Evolutionary conservation across 208 protist genomes (phyloP).

Genomic region (Crithidia thermophila): DNA sequence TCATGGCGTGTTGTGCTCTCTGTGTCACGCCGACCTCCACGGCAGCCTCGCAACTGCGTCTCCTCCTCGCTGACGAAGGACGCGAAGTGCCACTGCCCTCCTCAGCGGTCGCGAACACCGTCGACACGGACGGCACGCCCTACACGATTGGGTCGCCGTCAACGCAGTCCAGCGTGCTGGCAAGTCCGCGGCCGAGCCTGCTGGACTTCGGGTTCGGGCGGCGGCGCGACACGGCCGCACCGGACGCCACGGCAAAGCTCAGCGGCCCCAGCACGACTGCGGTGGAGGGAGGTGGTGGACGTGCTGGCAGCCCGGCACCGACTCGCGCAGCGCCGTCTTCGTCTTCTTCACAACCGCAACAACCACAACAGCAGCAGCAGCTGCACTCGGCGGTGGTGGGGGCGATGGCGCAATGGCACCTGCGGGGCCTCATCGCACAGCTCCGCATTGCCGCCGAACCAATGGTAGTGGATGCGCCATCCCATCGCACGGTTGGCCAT

Average conservation of each 20-base stretch:
- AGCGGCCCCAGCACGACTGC: background rate
- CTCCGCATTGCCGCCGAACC: background rate
- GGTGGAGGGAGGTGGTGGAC: too few relatives aligned
- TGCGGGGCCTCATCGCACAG: conserved; percentile 21
- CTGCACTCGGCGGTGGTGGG: conserved; percentile 4
- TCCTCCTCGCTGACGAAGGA: conserved; percentile 14
- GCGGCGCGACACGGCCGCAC: background rate
- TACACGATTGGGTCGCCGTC: background rate
- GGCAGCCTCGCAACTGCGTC: conserved; percentile 3
- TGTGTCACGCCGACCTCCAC: conserved; percentile 13
- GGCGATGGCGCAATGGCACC: conserved; percentile 35
- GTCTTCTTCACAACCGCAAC: too few relatives aligned
- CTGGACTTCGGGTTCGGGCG: conserved; percentile 15
- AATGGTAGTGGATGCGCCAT: background rate
- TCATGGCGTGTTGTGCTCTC: conserved; percentile 30
- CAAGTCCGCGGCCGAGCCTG: conserved; percentile 3
- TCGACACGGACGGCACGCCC: too few relatives aligned
- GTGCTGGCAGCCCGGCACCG: too few relatives aligned
- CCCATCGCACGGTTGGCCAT: too few relatives aligned
- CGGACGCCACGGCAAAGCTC: background rate
- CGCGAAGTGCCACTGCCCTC: too few relatives aligned
- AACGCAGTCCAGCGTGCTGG: background rate
- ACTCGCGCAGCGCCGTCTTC: too few relatives aligned
- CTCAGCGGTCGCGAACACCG: too few relatives aligned
- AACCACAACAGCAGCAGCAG: too few relatives aligned